Conservation (phyloP, 2,329 filamentous ascomycete species). For the Dendryphion nanum region DNA sequence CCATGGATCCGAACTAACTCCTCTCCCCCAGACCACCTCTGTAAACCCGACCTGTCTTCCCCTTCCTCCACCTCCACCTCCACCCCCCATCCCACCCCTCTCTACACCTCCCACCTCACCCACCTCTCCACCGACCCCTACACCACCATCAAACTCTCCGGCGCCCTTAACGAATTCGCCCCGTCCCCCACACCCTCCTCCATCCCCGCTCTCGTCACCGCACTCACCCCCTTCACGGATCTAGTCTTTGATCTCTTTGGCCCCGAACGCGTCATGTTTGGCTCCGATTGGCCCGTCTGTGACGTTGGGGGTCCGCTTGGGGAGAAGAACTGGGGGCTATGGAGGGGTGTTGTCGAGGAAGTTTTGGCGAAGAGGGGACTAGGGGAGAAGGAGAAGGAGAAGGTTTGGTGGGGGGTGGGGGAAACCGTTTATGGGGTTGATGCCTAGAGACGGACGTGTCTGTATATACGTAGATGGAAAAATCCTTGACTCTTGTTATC, state of each 20-base stretch:
- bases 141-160: slow-evolving; percentile 91
- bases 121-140: slow-evolving; percentile 62
- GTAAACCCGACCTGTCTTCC: slow-evolving; percentile 77
- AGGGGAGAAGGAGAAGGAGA: slow-evolving; percentile 59
- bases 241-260: slow-evolving; percentile 73
- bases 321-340: slow-evolving; percentile 68
- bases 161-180: slow-evolving; percentile 76
- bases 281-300: slow-evolving; percentile 91
- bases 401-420: slow-evolving; percentile 73
- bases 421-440: slow-evolving; percentile 58
- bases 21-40: slow-evolving; percentile 69
- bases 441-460: too few relatives aligned
- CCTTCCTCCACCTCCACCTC: slow-evolving; percentile 21
- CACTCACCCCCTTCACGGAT: slow-evolving; percentile 68
- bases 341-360: slow-evolving; percentile 68
- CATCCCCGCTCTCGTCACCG: slow-evolving; percentile 59
- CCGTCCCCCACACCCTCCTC: slow-evolving; percentile 41
- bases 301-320: slow-evolving; percentile 62
- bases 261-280: slow-evolving; percentile 76
- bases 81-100: slow-evolving; percentile 41
- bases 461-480: too few relatives aligned
- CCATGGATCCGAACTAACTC: slow-evolving; percentile 1
- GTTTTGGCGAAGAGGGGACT: slow-evolving; percentile 57
- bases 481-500: too few relatives aligned
- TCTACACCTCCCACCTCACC: slow-evolving; percentile 64